Evolutionary conservation across 306 rosid species (phyloP), one percentile per base, ranked within the genome.

Genomic region (Argentina anserina): DNA sequence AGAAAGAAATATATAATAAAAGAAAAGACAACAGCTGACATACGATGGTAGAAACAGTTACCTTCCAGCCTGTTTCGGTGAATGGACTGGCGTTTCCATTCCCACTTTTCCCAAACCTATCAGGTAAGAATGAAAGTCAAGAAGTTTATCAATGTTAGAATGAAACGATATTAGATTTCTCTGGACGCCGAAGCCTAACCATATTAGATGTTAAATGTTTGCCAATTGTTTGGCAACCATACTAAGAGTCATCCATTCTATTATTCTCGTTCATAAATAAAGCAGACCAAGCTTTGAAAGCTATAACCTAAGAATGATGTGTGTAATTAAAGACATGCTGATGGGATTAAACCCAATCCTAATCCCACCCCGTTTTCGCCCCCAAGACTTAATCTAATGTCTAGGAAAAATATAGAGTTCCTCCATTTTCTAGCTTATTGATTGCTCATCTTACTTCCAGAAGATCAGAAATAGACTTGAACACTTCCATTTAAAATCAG

Each of bases 21-120:
- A 26, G 7, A 17, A 7, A 37, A 41, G 7, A 42, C 21, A 40
- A 5, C 18, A 11, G 20, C 46, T 46, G 42, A 61, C 42, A 0
- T 17, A 33, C 37, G 7, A 29, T 4, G 29, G 14, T 50, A 20
- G 20, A 34, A 59, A 73, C 46, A 70, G 41, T 77, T 76, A 89
- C 98, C 90, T 89, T 74, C 74, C 80, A 45, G 42, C 50, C 73
- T 85, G 90, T 72, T 80, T 85, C n/a, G 97, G 98, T 14, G 96
- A 91, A 85, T 81, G 92, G 67, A 74, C 78, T 1, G 98, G 98
- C 69, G 97, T 91, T 83, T 86, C 87, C 71, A 41, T 80, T 75
- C 95, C 97, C 49, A 91, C 90, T 76, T 86, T 85, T 67, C 98
- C 98, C 84, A 94, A 85, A 74, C 98, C 98, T 94, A 63, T 64